Percentiles rank a stretch among this genome's conserved stretches.
phyloP scores from a whole-genome alignment of 2,329 filamentous ascomycete genomes.

The Verticillium nonalfalfae region DNA sequence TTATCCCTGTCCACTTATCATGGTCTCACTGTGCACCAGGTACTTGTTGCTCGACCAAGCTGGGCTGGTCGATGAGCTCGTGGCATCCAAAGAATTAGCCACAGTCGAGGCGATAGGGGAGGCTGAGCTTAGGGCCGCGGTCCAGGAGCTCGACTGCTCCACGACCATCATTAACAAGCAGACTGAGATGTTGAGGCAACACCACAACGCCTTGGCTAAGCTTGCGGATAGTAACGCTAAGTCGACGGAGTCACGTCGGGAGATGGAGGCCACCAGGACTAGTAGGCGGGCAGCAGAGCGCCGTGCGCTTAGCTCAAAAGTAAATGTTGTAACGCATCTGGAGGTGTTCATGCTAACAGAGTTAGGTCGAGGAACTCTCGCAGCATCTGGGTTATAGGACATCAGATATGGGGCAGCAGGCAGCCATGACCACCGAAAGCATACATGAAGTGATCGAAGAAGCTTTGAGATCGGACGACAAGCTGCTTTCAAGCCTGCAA shows the following conservation, averaged over 20 bases:
- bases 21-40: conserved; percentile 24
- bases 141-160: conserved; percentile 57
- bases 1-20: neutral
- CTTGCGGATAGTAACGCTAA: conserved; percentile 38
- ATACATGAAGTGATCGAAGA: conserved; percentile 42
- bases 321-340: conserved; percentile 17
- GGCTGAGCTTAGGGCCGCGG: conserved; percentile 53
- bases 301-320: conserved; percentile 33
- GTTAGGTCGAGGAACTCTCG: conserved; percentile 40
- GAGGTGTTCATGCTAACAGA: neutral
- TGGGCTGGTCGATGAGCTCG: conserved; percentile 40
- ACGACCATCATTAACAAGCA: conserved; percentile 60
- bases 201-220: conserved; percentile 54
- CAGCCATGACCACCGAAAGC: conserved; percentile 32
- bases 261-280: conserved; percentile 25
- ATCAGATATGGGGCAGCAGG: conserved; percentile 45
- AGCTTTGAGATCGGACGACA: conserved; percentile 56
- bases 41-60: conserved; percentile 42
- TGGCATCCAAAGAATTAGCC: conserved; percentile 36
- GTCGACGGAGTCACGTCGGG: conserved; percentile 21
- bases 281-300: conserved; percentile 32
- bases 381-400: conserved; percentile 38
- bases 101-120: conserved; percentile 47
- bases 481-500: conserved; percentile 57
- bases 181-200: conserved; percentile 52